Evolutionary conservation across 1,284 basidiomycete genomes (phyloP).

Genomic region (Irpex lacteus): DNA sequence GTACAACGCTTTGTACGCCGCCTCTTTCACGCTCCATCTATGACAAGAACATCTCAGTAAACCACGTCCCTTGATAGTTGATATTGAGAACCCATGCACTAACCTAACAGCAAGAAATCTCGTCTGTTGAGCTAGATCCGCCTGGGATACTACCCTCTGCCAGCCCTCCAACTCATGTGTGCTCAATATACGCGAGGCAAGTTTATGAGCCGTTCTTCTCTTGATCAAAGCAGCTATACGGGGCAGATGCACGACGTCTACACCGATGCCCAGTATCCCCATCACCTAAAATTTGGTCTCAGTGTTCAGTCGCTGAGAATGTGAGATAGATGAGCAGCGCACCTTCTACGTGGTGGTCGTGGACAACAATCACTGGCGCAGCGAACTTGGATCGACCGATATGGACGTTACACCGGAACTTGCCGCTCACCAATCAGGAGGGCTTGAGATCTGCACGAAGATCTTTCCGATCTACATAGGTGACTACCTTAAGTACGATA

Average conservation of each 20-base stretch:
- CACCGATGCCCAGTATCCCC: constrained; percentile 38
- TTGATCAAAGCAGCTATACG: constrained; percentile 57
- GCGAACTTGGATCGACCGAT: background rate
- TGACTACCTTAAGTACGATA: background rate
- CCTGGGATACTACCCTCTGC: constrained; percentile 26
- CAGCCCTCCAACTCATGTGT: constrained; percentile 47
- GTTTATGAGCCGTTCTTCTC: constrained; percentile 45
- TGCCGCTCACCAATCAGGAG: background rate
- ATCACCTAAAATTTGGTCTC: background rate
- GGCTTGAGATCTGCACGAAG: background rate
- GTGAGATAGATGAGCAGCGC: background rate
- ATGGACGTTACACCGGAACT: background rate
- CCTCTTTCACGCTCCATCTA: constrained; percentile 88
- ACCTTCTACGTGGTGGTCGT: background rate
- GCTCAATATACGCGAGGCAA: constrained; percentile 68
- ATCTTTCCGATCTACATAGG: background rate
- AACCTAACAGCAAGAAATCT: constrained; percentile 40
- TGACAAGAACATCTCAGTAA: constrained; percentile 2
- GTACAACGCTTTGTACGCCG: constrained; percentile 86
- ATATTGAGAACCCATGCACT: background rate
- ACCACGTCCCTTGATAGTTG: background rate
- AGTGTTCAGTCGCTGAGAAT: background rate
- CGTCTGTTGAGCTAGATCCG: constrained; percentile 24
- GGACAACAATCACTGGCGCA: background rate
- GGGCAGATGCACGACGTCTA: constrained; percentile 72